Evolutionary conservation across 164 flowering plant species (phyloP).

Genomic region (Paratinospora sagittata): DNA sequence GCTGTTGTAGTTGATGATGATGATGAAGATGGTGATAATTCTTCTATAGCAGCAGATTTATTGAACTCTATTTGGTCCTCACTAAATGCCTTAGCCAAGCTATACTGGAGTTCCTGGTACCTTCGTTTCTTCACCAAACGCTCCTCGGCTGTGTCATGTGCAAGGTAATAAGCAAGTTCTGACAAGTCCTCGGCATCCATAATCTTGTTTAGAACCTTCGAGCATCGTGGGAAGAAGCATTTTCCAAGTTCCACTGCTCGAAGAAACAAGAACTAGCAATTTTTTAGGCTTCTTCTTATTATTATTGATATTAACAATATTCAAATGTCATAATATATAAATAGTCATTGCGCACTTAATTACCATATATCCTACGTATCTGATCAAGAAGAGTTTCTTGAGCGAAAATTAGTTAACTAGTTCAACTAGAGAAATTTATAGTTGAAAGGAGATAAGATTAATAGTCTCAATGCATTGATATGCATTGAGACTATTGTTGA

Average conservation of each 20-base stretch:
- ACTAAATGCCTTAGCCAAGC: conserved; percentile 45
- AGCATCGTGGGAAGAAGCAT: conserved; percentile 81
- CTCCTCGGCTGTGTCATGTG: conserved; percentile 40
- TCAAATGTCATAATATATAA: neutral
- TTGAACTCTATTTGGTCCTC: conserved; percentile 57
- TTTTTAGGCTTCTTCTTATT: neutral
- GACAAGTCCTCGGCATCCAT: conserved; percentile 63
- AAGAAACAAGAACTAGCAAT: neutral
- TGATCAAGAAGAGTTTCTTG: neutral
- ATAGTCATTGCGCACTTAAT: neutral
- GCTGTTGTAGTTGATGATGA: conserved; percentile 24
- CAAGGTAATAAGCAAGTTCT: conserved; percentile 36
- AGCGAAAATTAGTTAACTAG: neutral
- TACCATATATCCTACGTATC: too few relatives aligned
- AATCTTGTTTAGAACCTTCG: conserved; percentile 59
- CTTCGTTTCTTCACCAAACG: conserved; percentile 41
- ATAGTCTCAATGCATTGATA: neutral
- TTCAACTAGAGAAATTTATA: too few relatives aligned
- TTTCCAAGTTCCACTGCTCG: conserved; percentile 76
- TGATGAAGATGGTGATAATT: conserved; percentile 28
- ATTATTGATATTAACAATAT: neutral
- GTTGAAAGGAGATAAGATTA: neutral
- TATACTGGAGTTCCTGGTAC: conserved; percentile 59
- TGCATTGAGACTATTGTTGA: too few relatives aligned
- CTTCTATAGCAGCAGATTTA: conserved; percentile 23